phyloP scores from a whole-genome alignment of 2,329 filamentous ascomycete species.

The Stemphylium beticola region DNA sequence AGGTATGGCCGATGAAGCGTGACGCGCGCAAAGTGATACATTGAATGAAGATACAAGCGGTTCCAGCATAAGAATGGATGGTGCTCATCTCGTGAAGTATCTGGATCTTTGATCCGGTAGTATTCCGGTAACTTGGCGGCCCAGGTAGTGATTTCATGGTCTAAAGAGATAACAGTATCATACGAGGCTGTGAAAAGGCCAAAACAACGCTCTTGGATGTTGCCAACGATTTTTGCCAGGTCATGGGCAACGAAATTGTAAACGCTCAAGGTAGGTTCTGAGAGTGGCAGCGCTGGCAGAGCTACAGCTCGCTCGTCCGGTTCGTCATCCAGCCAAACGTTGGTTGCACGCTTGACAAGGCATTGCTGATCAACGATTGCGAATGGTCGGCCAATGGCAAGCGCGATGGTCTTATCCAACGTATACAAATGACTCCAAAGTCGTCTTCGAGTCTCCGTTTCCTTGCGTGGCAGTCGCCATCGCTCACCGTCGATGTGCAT shows the following conservation, averaged over 20 bases:
- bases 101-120: slow-evolving; percentile 44
- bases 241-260: slow-evolving; percentile 42
- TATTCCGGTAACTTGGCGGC: slow-evolving; percentile 43
- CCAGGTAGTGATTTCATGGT: slow-evolving; percentile 45
- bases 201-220: slow-evolving; percentile 51
- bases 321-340: slow-evolving; percentile 50
- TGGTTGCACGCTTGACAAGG: slow-evolving; percentile 47
- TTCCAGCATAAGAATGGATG: slow-evolving; percentile 48
- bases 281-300: slow-evolving; percentile 30
- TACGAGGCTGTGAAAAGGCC: slow-evolving; percentile 48
- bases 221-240: slow-evolving; percentile 47
- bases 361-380: slow-evolving; percentile 51
- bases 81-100: slow-evolving; percentile 37
- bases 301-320: slow-evolving; percentile 37
- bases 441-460: slow-evolving; percentile 48
- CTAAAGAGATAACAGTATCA: slow-evolving; percentile 47
- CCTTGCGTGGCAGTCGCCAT: slow-evolving; percentile 48
- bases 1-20: slow-evolving; percentile 52
- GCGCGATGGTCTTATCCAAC: slow-evolving; percentile 50
- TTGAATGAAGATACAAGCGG: slow-evolving; percentile 49
- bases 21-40: slow-evolving; percentile 51
- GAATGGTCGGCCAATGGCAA: slow-evolving; percentile 51
- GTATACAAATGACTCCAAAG: slow-evolving; percentile 52
- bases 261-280: slow-evolving; percentile 45
- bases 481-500: slow-evolving; percentile 54